These are phyloP conservation scores for Paramecium pentaurelia DNA, from an alignment of 73 alveolate species.

Conservation along the genomic window DNA sequence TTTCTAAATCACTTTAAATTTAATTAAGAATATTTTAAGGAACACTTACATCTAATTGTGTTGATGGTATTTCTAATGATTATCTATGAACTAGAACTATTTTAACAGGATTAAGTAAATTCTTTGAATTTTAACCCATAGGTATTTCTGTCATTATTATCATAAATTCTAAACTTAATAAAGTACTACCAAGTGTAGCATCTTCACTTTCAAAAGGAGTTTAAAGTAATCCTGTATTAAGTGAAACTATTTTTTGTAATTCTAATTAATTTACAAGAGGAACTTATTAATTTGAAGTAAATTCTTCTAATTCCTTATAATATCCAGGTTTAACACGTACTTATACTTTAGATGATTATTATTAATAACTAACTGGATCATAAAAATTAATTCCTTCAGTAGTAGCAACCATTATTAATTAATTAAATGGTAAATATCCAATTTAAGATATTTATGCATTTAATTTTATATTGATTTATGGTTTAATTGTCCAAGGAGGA, in stretches of 20 bases:
- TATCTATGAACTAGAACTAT: not conserved
- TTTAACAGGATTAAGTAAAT: not conserved
- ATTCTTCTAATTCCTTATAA: not conserved
- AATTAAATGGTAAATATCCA: not conserved
- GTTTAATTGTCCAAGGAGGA: constrained; percentile 34
- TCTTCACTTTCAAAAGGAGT: constrained; percentile 6
- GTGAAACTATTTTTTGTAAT: not conserved
- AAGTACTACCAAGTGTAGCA: not conserved
- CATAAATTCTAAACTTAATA: constrained; percentile 1
- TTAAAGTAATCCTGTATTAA: not conserved
- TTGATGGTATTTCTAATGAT: constrained; percentile 23
- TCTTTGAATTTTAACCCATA: not conserved
- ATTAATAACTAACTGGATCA: constrained; percentile 5
- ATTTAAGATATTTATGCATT: not conserved
- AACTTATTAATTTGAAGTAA: not conserved
- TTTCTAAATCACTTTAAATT: not conserved
- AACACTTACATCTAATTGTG: not conserved
- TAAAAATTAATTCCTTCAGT: not conserved
- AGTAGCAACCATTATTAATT: not conserved
- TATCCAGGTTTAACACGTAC: constrained; percentile 39
- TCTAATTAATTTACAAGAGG: not conserved
- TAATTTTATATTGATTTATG: not conserved
- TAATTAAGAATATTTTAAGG: not conserved
- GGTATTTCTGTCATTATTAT: constrained; percentile 26
- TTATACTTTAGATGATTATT: not conserved